Conservation (phyloP, 371 early-diverging fungal species). For the Parasitella parasitica region DNA sequence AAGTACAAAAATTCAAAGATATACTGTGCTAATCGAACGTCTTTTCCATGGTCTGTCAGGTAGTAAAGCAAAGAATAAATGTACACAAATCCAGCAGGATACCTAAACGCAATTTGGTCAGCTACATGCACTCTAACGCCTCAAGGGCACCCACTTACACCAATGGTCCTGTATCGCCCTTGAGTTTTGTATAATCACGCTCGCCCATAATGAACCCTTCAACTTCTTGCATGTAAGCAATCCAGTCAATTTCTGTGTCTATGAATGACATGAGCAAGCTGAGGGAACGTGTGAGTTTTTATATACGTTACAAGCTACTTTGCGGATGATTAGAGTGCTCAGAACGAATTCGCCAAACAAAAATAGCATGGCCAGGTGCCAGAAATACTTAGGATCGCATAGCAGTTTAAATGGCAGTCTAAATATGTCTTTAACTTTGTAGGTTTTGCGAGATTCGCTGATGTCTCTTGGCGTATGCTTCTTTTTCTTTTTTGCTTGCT, state of each 20-base stretch:
- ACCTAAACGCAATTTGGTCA: constrained; percentile 39
- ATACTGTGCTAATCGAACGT: constrained; percentile 77
- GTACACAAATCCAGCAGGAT: constrained; percentile 94
- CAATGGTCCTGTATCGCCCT: constrained; percentile 92
- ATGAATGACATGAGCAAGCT: background rate
- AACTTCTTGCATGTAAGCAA: constrained; percentile 93
- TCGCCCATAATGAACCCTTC: constrained; percentile 76
- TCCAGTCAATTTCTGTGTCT: constrained; percentile 97
- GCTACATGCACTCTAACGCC: background rate
- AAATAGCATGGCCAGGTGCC: constrained; percentile 61
- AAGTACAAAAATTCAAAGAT: constrained; percentile 79
- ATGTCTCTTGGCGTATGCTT: background rate
- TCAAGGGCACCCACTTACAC: constrained; percentile 67
- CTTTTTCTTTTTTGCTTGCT: constrained; percentile 13
- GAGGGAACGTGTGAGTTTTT: background rate
- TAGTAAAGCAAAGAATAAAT: constrained; percentile 72
- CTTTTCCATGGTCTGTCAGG: constrained; percentile 67
- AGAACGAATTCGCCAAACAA: constrained; percentile 49
- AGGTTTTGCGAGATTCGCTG: background rate
- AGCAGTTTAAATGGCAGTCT: background rate
- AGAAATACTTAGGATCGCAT: constrained; percentile 63
- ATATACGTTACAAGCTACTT: constrained; percentile 45
- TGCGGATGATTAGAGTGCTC: constrained; percentile 54
- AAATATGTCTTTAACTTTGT: constrained; percentile 5
- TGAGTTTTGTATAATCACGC: constrained; percentile 73